Evolutionary conservation across 1,284 basidiomycete genomes (phyloP).

Genomic region (Microbotryomycetes sp.): DNA sequence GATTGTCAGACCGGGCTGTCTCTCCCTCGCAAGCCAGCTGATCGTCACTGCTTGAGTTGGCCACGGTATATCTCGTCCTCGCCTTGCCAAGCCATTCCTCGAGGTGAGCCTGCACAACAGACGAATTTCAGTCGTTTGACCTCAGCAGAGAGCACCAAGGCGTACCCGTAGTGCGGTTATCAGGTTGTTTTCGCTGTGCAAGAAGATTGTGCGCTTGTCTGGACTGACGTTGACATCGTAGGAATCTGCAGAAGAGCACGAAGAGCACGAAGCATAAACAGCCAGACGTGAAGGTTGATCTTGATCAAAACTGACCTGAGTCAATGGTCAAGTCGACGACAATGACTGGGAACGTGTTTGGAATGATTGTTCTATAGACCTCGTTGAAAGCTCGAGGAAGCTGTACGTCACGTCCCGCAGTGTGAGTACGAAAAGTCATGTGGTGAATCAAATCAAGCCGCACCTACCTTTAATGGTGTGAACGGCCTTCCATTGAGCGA

Average conservation of each 20-base stretch:
- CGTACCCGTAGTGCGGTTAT: slow-evolving; percentile 73
- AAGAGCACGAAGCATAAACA: neutral
- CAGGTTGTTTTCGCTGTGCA: slow-evolving; percentile 81
- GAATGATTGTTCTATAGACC: slow-evolving; percentile 77
- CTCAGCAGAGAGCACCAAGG: too few species aligned
- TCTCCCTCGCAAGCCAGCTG: too few species aligned
- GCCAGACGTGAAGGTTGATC: neutral
- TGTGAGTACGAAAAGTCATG: neutral
- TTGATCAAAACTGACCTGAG: slow-evolving; percentile 49
- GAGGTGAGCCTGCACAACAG: slow-evolving; percentile 48
- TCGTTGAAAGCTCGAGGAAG: slow-evolving; percentile 83
- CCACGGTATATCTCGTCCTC: too few species aligned
- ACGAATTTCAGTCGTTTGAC: neutral
- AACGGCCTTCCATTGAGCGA: slow-evolving; percentile 92
- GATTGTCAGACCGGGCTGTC: too few species aligned
- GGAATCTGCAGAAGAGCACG: slow-evolving; percentile 51
- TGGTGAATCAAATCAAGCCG: neutral
- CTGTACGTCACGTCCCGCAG: slow-evolving; percentile 43
- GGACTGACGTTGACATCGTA: slow-evolving; percentile 96
- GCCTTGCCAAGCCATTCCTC: too few species aligned
- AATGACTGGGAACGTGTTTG: slow-evolving; percentile 71
- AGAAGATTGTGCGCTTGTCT: slow-evolving; percentile 88
- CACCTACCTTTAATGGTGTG: slow-evolving; percentile 61
- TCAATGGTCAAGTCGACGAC: slow-evolving; percentile 77
- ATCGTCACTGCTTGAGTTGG: too few species aligned